These are phyloP conservation scores for Boletus sp. DNA, from an alignment of 1,284 basidiomycete species.

Conservation along the genomic window DNA sequence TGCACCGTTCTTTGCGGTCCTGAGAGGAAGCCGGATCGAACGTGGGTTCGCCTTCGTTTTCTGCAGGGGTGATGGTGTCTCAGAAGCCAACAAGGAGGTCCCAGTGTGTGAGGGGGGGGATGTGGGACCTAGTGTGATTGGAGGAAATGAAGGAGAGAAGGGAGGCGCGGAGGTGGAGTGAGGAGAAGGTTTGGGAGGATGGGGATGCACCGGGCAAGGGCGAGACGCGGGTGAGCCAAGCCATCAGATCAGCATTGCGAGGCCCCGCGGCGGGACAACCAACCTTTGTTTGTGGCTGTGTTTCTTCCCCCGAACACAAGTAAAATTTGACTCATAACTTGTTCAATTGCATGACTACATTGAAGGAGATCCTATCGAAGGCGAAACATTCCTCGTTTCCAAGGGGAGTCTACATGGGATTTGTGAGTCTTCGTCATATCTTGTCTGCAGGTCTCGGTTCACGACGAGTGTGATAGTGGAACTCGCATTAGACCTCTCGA, in stretches of 20 bases:
- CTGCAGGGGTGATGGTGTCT: conserved; percentile 59
- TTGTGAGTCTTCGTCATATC: too few relatives aligned
- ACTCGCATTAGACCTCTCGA: too few relatives aligned
- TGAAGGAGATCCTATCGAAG: too few relatives aligned
- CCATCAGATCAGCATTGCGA: conserved; percentile 85
- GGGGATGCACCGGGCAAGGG: conserved; percentile 27
- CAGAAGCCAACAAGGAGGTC: conserved; percentile 64
- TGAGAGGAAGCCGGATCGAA: conserved; percentile 17
- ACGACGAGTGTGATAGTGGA: too few relatives aligned
- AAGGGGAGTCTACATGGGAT: too few relatives aligned
- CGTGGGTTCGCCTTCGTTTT: conserved; percentile 58
- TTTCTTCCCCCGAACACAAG: too few relatives aligned
- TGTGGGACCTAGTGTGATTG: conserved; percentile 50
- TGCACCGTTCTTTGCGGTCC: conserved; percentile 56
- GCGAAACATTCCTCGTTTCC: too few relatives aligned
- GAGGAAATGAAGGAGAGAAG: conserved; percentile 66
- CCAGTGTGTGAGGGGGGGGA: conserved; percentile 31
- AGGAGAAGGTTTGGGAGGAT: conserved; percentile 35
- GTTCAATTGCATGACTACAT: too few relatives aligned
- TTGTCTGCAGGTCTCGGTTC: too few relatives aligned
- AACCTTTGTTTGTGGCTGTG: too few relatives aligned
- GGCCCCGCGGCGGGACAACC: too few relatives aligned
- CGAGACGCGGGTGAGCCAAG: conserved; percentile 58
- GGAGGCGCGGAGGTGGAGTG: conserved; percentile 76
- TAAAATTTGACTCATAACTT: too few relatives aligned